These are phyloP conservation scores for Flaveria robusta DNA, from an alignment of 129 eudicot species.

Conservation along the genomic window DNA sequence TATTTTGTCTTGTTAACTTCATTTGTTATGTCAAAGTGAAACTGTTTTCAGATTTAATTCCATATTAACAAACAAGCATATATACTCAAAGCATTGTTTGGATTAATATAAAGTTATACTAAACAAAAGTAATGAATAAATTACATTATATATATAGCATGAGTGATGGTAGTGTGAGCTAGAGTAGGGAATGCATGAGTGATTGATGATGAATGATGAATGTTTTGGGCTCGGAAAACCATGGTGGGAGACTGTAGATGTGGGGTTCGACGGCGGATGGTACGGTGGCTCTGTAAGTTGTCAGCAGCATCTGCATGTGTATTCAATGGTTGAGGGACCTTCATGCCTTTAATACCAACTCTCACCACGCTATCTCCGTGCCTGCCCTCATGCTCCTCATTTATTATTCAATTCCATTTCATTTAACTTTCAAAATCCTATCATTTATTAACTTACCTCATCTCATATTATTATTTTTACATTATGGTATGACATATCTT, in stretches of 20 bases:
- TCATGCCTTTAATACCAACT: constrained; percentile 14
- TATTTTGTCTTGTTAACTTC: too few species aligned
- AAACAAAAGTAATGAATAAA: too few species aligned
- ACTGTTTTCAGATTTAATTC: too few species aligned
- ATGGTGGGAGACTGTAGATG: constrained; percentile 7
- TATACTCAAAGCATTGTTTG: too few species aligned
- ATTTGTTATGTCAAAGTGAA: too few species aligned
- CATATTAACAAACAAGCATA: too few species aligned
- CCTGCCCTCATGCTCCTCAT: constrained; percentile 29
- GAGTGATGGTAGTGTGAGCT: not conserved
- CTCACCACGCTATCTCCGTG: constrained; percentile 32
- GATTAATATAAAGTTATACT: too few species aligned
- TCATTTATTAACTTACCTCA: too few species aligned
- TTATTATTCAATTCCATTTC: not conserved
- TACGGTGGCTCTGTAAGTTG: constrained; percentile 22
- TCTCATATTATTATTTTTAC: too few species aligned
- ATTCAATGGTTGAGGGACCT: constrained; percentile 28
- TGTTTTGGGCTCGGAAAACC: constrained; percentile 18
- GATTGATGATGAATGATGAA: not conserved
- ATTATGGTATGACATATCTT: too few species aligned
- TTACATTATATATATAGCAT: not conserved
- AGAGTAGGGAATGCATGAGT: constrained; percentile 2
- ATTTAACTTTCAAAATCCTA: too few species aligned
- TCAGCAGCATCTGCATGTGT: constrained; percentile 18
- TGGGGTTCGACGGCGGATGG: not conserved